Evolutionary conservation across 2,329 filamentous ascomycete species (phyloP).

Genomic region (Simplicillium sp.): DNA sequence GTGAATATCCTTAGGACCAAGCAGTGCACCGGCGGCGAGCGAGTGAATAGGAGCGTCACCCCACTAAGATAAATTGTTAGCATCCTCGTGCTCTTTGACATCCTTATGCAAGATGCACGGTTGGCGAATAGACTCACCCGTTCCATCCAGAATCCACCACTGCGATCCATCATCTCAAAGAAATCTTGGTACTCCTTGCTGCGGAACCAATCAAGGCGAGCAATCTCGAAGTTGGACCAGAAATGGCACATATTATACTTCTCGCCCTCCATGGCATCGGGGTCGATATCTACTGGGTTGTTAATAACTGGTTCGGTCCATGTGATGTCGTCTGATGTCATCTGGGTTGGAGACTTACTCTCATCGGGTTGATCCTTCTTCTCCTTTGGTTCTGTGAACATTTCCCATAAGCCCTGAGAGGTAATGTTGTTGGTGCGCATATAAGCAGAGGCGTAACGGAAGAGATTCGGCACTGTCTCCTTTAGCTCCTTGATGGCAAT

Average conservation of each 20-base stretch:
- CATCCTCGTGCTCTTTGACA: conserved; percentile 1
- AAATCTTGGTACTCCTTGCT: conserved; percentile 97
- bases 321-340: conserved; percentile 69
- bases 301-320: conserved; percentile 63
- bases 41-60: conserved; percentile 98
- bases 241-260: conserved; percentile 99
- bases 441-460: conserved; percentile 96
- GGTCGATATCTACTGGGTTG: conserved; percentile 71
- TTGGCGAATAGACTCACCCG: conserved; percentile 46
- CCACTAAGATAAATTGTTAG: conserved; percentile 55
- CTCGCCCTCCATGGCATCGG: conserved; percentile 92
- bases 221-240: conserved; percentile 99
- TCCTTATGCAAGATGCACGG: conserved; percentile 1
- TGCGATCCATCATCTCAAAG: conserved; percentile 97
- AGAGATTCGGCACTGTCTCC: conserved; percentile 97
- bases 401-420: conserved; percentile 93
- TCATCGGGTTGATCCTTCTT: conserved; percentile 52
- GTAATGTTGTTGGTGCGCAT: conserved; percentile 85
- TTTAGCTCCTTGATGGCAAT: conserved; percentile 97
- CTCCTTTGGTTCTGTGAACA: conserved; percentile 80
- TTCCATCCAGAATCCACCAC: conserved; percentile 99
- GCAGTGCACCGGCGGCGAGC: conserved; percentile 80
- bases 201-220: conserved; percentile 86
- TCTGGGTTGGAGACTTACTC: conserved; percentile 67
- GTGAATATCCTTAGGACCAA: conserved; percentile 77